phyloP scores from a whole-genome alignment of 495 filamentous ascomycete genomes.

The Penicillium argentinense region DNA sequence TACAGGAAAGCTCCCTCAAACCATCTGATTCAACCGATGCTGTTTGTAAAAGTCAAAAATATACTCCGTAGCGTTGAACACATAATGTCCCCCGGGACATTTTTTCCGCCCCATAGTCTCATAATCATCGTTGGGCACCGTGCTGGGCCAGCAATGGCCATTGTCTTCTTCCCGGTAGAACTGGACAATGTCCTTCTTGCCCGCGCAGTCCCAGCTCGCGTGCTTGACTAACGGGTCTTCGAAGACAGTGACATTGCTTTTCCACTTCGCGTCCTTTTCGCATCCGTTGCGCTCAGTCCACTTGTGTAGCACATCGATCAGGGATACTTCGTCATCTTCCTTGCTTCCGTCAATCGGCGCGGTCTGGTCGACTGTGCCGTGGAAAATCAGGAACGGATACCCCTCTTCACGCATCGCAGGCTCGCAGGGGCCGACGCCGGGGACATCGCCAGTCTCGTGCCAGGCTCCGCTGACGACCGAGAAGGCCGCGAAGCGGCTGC shows the following conservation, averaged over 20 bases:
- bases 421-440: slow-evolving; percentile 28
- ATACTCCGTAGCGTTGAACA: slow-evolving; percentile 24
- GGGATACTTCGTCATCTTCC: slow-evolving; percentile 9
- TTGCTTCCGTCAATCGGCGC: slow-evolving; percentile 23
- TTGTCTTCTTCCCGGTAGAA: slow-evolving; percentile 47
- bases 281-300: slow-evolving; percentile 41
- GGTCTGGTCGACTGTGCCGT: slow-evolving; percentile 43
- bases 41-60: slow-evolving; percentile 34
- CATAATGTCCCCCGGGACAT: slow-evolving; percentile 15
- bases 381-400: slow-evolving; percentile 49
- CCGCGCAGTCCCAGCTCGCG: slow-evolving; percentile 37
- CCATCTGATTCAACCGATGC: too few relatives aligned
- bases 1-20: too few relatives aligned
- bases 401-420: slow-evolving; percentile 16
- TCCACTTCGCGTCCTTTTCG: slow-evolving; percentile 10
- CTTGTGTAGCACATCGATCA: slow-evolving; percentile 34
- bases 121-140: slow-evolving; percentile 36
- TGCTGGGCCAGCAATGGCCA: slow-evolving; percentile 49
- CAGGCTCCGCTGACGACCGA: slow-evolving; percentile 40
- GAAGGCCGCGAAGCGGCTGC: slow-evolving; percentile 45
- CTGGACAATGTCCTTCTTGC: slow-evolving; percentile 37
- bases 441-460: slow-evolving; percentile 35
- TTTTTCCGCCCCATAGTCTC: too few relatives aligned
- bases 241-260: slow-evolving; percentile 21
- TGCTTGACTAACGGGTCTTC: slow-evolving; percentile 21